Evolutionary conservation across 1,284 basidiomycete genomes (phyloP).

Genomic region (Ceratobasidium sp.): DNA sequence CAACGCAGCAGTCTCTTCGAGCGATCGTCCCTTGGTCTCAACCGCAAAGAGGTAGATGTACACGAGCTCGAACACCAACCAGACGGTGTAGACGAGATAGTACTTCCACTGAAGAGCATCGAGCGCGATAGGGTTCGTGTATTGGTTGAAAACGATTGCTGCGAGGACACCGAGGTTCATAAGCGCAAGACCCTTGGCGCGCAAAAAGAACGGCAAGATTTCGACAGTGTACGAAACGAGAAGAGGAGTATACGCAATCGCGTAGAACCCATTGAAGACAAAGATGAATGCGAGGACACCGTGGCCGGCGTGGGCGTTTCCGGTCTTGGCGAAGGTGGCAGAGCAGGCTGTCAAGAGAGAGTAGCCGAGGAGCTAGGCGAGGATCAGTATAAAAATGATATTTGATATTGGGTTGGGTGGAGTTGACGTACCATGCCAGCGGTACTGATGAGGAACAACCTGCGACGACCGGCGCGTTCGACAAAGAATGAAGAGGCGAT

Average conservation of each 20-base stretch:
- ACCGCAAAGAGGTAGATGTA: constrained; percentile 71
- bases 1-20: constrained; percentile 65
- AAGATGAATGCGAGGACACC: constrained; percentile 71
- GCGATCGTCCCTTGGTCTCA: constrained; percentile 57
- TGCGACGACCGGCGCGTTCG: constrained; percentile 68
- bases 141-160: constrained; percentile 82
- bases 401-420: constrained; percentile 54
- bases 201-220: constrained; percentile 72
- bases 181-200: constrained; percentile 73
- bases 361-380: constrained; percentile 78
- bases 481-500: constrained; percentile 66
- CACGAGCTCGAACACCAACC: constrained; percentile 69
- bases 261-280: constrained; percentile 75
- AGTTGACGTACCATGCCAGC: constrained; percentile 63
- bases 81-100: constrained; percentile 61
- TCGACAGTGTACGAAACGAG: constrained; percentile 69
- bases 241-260: constrained; percentile 61
- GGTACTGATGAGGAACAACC: constrained; percentile 71
- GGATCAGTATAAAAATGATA: constrained; percentile 60
- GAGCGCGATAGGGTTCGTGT: constrained; percentile 79
- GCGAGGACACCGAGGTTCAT: constrained; percentile 74
- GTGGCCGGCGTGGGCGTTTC: constrained; percentile 54
- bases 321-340: constrained; percentile 65
- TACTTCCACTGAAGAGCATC: constrained; percentile 54
- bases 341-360: constrained; percentile 76